Percentiles rank a stretch among this genome's conserved stretches.
phyloP scores from a whole-genome alignment of 805 yeast genomes.

The Yamadazyma insecticola region DNA sequence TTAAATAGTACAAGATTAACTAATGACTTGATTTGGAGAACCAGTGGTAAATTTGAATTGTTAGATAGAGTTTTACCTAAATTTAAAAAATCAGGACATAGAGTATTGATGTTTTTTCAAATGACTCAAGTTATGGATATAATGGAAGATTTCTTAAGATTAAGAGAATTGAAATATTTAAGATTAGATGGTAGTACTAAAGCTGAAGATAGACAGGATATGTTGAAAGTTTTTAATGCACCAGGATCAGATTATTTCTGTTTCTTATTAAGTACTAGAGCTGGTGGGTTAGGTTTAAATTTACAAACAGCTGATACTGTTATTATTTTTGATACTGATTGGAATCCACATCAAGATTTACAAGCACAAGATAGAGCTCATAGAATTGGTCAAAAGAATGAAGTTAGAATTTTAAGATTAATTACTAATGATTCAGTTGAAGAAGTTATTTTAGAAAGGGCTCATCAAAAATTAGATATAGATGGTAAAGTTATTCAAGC shows the following conservation, averaged over 20 bases:
- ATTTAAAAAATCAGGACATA: conserved; percentile 67
- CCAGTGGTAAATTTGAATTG: conserved; percentile 76
- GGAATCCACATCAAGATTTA: conserved; percentile 91
- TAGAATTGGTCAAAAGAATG: conserved; percentile 86
- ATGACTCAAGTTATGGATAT: conserved; percentile 90
- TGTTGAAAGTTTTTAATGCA: conserved; percentile 71
- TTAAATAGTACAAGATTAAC: conserved; percentile 60
- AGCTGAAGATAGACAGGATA: conserved; percentile 75
- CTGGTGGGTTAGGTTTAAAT: conserved; percentile 85
- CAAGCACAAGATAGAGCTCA: conserved; percentile 91
- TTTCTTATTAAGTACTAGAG: conserved; percentile 76
- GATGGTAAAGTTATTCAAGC: conserved; percentile 91
- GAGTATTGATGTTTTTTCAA: conserved; percentile 79
- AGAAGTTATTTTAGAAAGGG: conserved; percentile 77
- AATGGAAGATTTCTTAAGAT: conserved; percentile 77
- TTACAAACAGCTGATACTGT: conserved; percentile 87
- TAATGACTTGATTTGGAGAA: conserved; percentile 68
- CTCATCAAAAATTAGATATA: conserved; percentile 76
- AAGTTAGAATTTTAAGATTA: conserved; percentile 74
- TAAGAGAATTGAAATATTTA: conserved; percentile 62
- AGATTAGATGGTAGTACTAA: conserved; percentile 81
- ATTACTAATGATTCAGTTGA: conserved; percentile 81
- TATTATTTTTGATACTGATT: conserved; percentile 80
- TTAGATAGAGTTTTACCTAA: conserved; percentile 73
- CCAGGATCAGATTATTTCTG: conserved; percentile 75